phyloP scores from a whole-genome alignment of 164 flowering plant species.

The Tetracentron sinense region DNA sequence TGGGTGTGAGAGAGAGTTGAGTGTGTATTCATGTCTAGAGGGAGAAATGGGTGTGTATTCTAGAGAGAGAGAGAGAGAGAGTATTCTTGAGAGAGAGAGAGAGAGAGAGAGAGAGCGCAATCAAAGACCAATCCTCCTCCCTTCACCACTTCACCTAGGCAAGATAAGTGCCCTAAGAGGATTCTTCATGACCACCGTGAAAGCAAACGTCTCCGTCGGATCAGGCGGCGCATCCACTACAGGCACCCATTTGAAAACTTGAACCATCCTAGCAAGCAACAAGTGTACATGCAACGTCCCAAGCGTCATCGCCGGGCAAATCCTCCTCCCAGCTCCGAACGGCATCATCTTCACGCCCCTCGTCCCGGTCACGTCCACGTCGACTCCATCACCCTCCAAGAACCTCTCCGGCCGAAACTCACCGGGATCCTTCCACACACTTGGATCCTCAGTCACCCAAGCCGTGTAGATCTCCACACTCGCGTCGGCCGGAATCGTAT shows the following conservation, averaged over 20 bases:
- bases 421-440: slow-evolving; percentile 60
- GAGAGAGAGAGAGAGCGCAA: background rate
- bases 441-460: slow-evolving; percentile 72
- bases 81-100: background rate
- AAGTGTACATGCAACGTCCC: slow-evolving; percentile 64
- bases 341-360: slow-evolving; percentile 74
- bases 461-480: slow-evolving; percentile 81
- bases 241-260: slow-evolving; percentile 72
- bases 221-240: slow-evolving; percentile 56
- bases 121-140: background rate
- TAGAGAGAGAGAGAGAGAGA: no score
- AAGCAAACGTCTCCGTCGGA: slow-evolving; percentile 82
- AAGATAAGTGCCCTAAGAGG: slow-evolving; percentile 69
- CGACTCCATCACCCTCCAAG: slow-evolving; percentile 59
- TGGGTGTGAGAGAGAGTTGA: no score
- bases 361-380: slow-evolving; percentile 74
- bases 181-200: slow-evolving; percentile 88
- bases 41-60: no score
- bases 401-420: slow-evolving; percentile 88
- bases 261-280: slow-evolving; percentile 79
- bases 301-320: slow-evolving; percentile 73
- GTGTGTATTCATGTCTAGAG: no score
- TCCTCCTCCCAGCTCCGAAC: slow-evolving; percentile 84
- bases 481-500: slow-evolving; percentile 56
- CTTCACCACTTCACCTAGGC: slow-evolving; percentile 37